Base-by-base conservation (phyloP, 306 rosid species). In the Mimosa pudica region DNA sequence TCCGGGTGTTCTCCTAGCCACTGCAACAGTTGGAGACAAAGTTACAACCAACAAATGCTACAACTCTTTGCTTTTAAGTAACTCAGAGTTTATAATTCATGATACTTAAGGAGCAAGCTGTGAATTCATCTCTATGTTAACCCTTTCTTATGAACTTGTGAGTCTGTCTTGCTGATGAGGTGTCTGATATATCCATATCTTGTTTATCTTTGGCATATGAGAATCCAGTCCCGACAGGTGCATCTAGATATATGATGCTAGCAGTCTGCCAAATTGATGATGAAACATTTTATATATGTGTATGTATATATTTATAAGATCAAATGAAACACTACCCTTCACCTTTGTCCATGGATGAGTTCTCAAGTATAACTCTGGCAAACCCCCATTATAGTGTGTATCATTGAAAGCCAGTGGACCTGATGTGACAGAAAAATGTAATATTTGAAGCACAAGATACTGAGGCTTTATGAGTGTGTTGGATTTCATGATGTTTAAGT, bases 401-500 rank as follows among this genome's bases (percentile, higher is more conserved):
- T 0, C 20, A 36, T 65, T 65, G 10, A 65, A 65, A 5, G 70
- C 70, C 46, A 65, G 47, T 65, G 70, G 70, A 65, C 70, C 70
- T 65, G 17, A 16, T 6, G 4, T 17, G 13, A n/a, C n/a, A 13
- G 12, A 47, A 47, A 49, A 11, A 49, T 10, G 16, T 17, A 49
- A 13, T 49, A 11, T 49, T 49, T 0, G 55, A 17, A 45, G n/a
- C 13, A 49, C 16, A 10, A 49, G 55, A 49, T 49, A 49, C n/a
- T 13, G 17, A 49, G 5, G 12, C 13, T 49, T 49, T 13, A 49
- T 11, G 55, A 16, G 55, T 10, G 4, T 49, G 55, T 49, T 49
- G 4, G 16, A 49, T 49, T 49, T 49, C 55, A 49, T 10, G 16
- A 11, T 13, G n/a, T n/a, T n/a, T n/a, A n/a, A n/a, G n/a, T n/a